phyloP scores from a whole-genome alignment of 345 rosid genomes.

The Moricandia arvensis region DNA sequence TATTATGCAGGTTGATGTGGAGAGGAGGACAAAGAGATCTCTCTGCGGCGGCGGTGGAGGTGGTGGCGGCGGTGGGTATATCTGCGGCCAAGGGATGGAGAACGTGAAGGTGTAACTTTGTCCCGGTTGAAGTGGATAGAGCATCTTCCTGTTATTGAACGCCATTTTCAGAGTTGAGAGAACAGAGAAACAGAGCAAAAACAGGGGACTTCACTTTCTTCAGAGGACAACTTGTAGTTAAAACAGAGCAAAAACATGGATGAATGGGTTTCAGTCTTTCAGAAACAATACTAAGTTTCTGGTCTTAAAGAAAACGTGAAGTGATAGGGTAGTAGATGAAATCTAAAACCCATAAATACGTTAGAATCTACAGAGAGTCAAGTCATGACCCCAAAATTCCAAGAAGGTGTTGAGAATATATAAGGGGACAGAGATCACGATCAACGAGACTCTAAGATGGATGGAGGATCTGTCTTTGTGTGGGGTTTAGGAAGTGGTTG shows the following conservation, averaged over 20 bases:
- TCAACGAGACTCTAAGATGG: not conserved
- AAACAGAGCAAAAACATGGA: slow-evolving; percentile 16
- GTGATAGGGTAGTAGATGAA: not conserved
- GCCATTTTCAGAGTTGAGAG: slow-evolving; percentile 10
- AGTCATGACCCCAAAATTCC: slow-evolving; percentile 15
- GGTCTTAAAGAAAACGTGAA: not conserved
- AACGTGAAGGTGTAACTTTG: not conserved
- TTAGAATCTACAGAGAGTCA: slow-evolving; percentile 14
- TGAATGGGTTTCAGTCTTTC: not conserved
- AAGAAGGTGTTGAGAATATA: not conserved
- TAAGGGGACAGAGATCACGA: slow-evolving; percentile 7
- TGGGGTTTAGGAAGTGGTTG: slow-evolving; percentile 9
- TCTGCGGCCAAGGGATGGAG: not conserved
- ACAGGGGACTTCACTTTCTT: not conserved
- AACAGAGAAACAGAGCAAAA: slow-evolving; percentile 18
- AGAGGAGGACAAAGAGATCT: not conserved
- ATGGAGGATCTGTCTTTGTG: not conserved
- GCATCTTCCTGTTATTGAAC: slow-evolving; percentile 21
- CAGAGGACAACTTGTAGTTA: not conserved
- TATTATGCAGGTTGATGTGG: slow-evolving; percentile 1
- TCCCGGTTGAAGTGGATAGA: not conserved
- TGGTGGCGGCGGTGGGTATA: not conserved
- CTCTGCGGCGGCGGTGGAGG: not conserved
- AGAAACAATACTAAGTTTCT: not conserved
- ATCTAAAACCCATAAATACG: slow-evolving; percentile 1